Conservation (phyloP, 1,284 basidiomycete genomes). For the Peniophora sp. region DNA sequence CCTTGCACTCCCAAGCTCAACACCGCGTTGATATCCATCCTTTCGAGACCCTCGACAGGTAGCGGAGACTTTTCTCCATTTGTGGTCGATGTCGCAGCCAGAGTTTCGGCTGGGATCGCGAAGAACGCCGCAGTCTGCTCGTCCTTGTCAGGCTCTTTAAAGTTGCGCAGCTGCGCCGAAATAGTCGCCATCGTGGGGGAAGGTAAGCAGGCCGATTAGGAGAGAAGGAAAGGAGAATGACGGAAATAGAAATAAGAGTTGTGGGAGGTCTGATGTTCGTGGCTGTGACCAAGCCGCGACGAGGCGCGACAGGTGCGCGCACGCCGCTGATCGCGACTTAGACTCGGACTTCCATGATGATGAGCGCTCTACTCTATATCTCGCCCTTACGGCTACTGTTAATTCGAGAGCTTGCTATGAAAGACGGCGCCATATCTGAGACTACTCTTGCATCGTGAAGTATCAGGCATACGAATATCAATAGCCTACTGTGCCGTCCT, state of each 20-base stretch:
- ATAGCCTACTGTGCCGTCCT: too few relatives aligned
- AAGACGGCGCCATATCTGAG: too few relatives aligned
- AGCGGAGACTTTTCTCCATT: slow-evolving; percentile 15
- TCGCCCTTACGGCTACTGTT: too few relatives aligned
- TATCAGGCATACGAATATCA: too few relatives aligned
- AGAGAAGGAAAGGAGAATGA: slow-evolving; percentile 1
- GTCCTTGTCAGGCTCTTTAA: slow-evolving; percentile 87
- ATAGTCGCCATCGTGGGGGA: slow-evolving; percentile 57
- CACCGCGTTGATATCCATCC: slow-evolving; percentile 89
- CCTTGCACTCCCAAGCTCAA: slow-evolving; percentile 74
- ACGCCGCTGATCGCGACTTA: too few relatives aligned
- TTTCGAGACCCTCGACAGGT: slow-evolving; percentile 38
- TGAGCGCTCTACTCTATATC: too few relatives aligned
- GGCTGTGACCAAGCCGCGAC: not conserved
- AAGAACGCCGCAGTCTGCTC: slow-evolving; percentile 80
- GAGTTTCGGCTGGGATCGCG: slow-evolving; percentile 52
- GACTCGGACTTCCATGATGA: too few relatives aligned
- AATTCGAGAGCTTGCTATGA: too few relatives aligned
- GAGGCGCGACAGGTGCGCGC: too few relatives aligned
- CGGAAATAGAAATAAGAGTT: slow-evolving; percentile 4
- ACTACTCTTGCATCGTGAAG: too few relatives aligned
- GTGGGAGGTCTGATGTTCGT: slow-evolving; percentile 7
- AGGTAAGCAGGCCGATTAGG: not conserved
- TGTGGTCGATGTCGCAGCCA: not conserved
- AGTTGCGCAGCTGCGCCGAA: slow-evolving; percentile 78